Evolutionary conservation across 805 yeast species (phyloP), one percentile per base, ranked within the genome.

Genomic region (Ogataea salicorniae): DNA sequence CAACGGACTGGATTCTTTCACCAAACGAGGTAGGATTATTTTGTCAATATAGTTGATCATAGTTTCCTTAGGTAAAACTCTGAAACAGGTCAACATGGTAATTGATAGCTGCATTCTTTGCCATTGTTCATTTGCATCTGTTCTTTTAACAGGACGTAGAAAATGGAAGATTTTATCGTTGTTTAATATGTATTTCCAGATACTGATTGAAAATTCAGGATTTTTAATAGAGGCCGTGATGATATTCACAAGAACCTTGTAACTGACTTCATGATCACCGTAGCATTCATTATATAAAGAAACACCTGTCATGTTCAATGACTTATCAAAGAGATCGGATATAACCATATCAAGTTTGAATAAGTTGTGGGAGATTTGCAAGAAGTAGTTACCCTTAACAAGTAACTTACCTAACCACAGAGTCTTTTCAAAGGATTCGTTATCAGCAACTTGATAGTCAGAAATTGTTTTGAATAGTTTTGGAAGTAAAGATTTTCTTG

Each of bases 1-100:
- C 41, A 81, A 68, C 0, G 97, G 97, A 52, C 94, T 84, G 14
- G 87, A 79, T 52, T 92, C 98, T 2, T 69, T 64, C 38, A 74
- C 69, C 13, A 87, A 67, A 8, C 69, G 60, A 0, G 63, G 61
- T 5, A 72, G 43, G 13, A 75, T 52, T 3, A 53, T 18, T 0
- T 45, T 43, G 0, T 63, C 51, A 8, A 78, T 59, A 37, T 60
- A 53, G 1, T 55, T 39, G 2, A 68, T 48, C 16, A 67, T 43
- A 0, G 49, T 50, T 0, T 48, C 48, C 3, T 58, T 41, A 5
- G 69, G 58, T 2, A 74, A 51, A 2, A 62, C 56, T 39, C 71
- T 74, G 18, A 74, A 49, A 11, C 80, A 52, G 2, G 79, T 49
- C 15, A 84, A 51, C 11, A 85, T 55, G 17, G 86, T 70, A 31